A percentile compares a stretch with the other conserved stretches of the same genome.
Evolutionary conservation across 1,284 basidiomycete species (phyloP).

Genomic region (Sutorius eximius): DNA sequence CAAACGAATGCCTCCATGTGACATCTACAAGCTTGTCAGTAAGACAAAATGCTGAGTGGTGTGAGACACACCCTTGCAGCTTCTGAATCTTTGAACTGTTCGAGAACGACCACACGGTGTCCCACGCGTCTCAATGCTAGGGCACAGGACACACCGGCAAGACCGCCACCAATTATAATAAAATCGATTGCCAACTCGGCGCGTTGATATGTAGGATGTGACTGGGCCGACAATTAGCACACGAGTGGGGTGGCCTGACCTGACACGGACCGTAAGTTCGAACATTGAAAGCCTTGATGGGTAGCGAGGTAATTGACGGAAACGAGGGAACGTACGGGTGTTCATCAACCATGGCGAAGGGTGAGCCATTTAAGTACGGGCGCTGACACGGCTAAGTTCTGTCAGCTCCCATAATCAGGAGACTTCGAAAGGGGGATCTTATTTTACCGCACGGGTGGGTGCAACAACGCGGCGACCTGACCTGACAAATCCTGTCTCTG

Average conservation of each 20-base stretch:
- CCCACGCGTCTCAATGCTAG: conserved; percentile 54
- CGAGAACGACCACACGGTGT: conserved; percentile 55
- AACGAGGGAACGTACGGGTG: background rate
- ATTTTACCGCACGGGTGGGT: conserved; percentile 10
- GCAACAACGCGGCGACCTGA: conserved; percentile 4
- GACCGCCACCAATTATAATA: conserved; percentile 50
- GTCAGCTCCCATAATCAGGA: conserved; percentile 22
- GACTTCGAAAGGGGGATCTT: conserved; percentile 12
- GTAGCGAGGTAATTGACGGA: background rate
- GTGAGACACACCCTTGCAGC: conserved; percentile 32
- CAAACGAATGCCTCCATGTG: conserved; percentile 46
- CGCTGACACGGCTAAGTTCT: conserved; percentile 15
- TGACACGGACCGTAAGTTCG: conserved; percentile 11
- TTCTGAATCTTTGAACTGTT: conserved; percentile 40
- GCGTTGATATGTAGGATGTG: conserved; percentile 10
- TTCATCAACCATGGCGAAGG: background rate
- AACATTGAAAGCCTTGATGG: conserved; percentile 14
- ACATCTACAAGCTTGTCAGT: conserved; percentile 8
- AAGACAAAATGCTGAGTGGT: background rate
- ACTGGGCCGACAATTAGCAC: conserved; percentile 13
- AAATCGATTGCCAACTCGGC: conserved; percentile 43
- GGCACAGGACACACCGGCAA: conserved; percentile 55
- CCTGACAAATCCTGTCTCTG: background rate
- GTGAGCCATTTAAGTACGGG: conserved; percentile 19
- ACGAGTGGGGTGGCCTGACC: background rate